Percentiles rank a stretch among this genome's conserved stretches.
These are phyloP conservation scores for Trametes villosa DNA, from an alignment of 768 basidiomycete genomes.

Conservation along the genomic window DNA sequence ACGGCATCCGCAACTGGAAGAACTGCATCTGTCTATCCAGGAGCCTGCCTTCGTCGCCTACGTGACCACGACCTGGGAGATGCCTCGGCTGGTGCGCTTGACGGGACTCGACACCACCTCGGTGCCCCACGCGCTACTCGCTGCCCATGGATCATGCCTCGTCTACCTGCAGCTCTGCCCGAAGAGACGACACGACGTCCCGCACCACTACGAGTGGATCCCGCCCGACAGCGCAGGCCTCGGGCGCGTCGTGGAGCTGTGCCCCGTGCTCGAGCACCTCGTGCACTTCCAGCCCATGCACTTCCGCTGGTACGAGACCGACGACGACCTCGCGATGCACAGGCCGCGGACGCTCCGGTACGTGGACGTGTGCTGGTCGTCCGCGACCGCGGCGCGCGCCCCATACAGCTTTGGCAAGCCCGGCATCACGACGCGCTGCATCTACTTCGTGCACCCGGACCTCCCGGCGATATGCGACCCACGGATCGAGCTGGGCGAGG, in stretches of 20 bases:
- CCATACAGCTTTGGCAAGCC: neutral
- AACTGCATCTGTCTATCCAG: constrained; percentile 1
- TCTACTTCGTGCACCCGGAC: no score
- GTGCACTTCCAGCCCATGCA: no score
- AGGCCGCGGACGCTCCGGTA: neutral
- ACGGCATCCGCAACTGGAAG: neutral
- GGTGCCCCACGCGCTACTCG: neutral
- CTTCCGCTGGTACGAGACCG: neutral
- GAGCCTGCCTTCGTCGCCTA: neutral
- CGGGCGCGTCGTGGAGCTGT: neutral
- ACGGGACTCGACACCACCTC: neutral
- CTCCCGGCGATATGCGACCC: no score
- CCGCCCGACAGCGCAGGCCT: no score
- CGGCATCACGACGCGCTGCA: no score
- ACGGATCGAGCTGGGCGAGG: no score
- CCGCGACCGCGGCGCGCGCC: no score
- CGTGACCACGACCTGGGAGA: neutral
- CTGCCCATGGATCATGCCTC: constrained; percentile 4
- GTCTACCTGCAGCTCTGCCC: constrained; percentile 8
- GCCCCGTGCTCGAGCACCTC: constrained; percentile 11
- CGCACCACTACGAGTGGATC: no score
- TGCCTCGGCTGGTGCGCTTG: constrained; percentile 2
- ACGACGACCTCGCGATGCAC: no score
- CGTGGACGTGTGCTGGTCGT: no score
- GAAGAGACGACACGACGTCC: neutral